Evolutionary conservation across 768 basidiomycete species (phyloP), one percentile per base, ranked within the genome.

Genomic region (Paxillus rubicundulus): DNA sequence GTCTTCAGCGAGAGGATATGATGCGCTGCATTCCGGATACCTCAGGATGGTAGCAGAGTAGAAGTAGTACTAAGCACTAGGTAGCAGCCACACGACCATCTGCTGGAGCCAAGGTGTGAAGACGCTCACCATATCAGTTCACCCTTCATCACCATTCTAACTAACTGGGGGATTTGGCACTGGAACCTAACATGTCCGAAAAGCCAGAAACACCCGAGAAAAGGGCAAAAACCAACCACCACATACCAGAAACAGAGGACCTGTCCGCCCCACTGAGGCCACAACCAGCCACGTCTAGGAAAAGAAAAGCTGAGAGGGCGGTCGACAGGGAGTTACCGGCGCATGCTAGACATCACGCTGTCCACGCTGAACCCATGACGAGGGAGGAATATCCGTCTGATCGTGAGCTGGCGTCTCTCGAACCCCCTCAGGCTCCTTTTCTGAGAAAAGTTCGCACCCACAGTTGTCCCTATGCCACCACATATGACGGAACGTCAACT

Each of bases 61-160:
- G 24, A 5, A 24, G 24, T 24, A 24, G 24, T 24, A 24, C 24
- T 5, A 12, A 34, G 4, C n/a, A n/a, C n/a, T 38, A 50, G 52
- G 64, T 53, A 55, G 55, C 14, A 34, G 48, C 53, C 48, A 46
- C 63, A 62, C 50, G 37, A 45, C 24, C 24, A 24, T 24, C 24
- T 24, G 24, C 24, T 24, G 24, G 53, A 54, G 42, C 43, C n/a
- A 52, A 58, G 56, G 51, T 61, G 52, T 54, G 45, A 53, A 51
- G 49, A 49, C 63, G 49, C 50, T 50, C 67, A 45, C 65, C 56
- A 63, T 65, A 71, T 58, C 69, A 55, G 58, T 59, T 58, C 54
- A 47, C 27, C 41, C 44, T 52, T 33, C 42, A 53, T 47, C 39
- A 46, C 55, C 61, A 57, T 48, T 45, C 36, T 57, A 52, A 58